Percentiles rank a stretch among this genome's conserved stretches.
Conservation (phyloP, 2,329 filamentous ascomycete species). For the Dryadomyces quercivorus region DNA sequence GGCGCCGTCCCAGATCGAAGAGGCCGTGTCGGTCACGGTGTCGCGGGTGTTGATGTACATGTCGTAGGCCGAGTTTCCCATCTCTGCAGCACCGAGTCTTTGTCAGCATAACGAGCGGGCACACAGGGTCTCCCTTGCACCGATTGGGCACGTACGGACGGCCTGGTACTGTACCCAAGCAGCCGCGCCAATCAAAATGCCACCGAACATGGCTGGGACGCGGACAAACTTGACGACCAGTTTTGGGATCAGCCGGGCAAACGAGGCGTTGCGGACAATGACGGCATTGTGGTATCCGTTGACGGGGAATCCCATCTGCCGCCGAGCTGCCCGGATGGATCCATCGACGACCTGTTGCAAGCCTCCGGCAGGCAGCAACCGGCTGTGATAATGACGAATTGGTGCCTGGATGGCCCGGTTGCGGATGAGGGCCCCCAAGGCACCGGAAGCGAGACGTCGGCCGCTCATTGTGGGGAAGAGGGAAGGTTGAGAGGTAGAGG, state of each 20-base stretch:
- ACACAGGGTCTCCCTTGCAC: background rate
- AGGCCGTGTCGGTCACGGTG: slow-evolving; percentile 55
- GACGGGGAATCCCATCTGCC: slow-evolving; percentile 64
- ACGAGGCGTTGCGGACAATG: slow-evolving; percentile 50
- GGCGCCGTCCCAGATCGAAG: slow-evolving; percentile 57
- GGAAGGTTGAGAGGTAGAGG: background rate
- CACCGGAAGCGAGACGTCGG: slow-evolving; percentile 64
- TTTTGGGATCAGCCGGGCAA: slow-evolving; percentile 61
- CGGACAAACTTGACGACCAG: slow-evolving; percentile 81
- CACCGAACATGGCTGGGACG: slow-evolving; percentile 84
- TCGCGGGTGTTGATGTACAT: slow-evolving; percentile 64
- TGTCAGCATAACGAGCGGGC: slow-evolving; percentile 4
- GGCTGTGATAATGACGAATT: slow-evolving; percentile 51
- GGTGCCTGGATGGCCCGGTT: slow-evolving; percentile 38
- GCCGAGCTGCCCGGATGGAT: slow-evolving; percentile 42
- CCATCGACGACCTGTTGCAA: slow-evolving; percentile 55
- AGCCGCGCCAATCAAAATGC: slow-evolving; percentile 71
- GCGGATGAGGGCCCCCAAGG: slow-evolving; percentile 50
- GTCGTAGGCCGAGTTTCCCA: slow-evolving; percentile 66
- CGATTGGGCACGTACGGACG: slow-evolving; percentile 46
- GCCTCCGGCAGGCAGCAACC: slow-evolving; percentile 49
- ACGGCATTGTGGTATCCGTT: slow-evolving; percentile 77
- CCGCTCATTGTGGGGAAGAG: slow-evolving; percentile 44
- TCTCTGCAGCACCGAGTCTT: slow-evolving; percentile 40
- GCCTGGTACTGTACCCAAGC: slow-evolving; percentile 97